A percentile compares a stretch with the other conserved stretches of the same genome.
Evolutionary conservation across 495 filamentous ascomycete species (phyloP).

Genomic region (Aspergillus panamensis): DNA sequence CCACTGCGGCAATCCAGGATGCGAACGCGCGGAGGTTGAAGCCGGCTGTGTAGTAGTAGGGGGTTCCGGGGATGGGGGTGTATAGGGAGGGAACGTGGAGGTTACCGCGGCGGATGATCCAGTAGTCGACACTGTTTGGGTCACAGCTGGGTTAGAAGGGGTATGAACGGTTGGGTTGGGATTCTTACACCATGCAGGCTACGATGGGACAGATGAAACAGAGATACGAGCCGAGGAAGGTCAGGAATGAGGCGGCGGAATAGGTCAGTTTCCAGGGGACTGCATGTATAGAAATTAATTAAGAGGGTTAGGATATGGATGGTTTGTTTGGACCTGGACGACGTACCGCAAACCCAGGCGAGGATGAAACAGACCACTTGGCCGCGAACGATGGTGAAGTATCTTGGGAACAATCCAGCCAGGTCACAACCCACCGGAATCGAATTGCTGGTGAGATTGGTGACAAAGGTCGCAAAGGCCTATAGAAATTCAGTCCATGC

Average conservation of each 20-base stretch:
- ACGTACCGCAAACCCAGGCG: slow-evolving; percentile 6
- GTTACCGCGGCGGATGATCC: slow-evolving; percentile 2
- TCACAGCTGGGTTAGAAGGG: background rate
- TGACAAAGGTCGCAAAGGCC: slow-evolving; percentile 7
- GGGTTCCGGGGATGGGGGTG: background rate
- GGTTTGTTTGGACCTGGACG: background rate
- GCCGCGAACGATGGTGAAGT: slow-evolving; percentile 7
- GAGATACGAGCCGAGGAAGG: slow-evolving; percentile 7
- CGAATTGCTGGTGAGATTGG: slow-evolving; percentile 5
- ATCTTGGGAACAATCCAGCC: background rate
- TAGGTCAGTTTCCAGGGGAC: slow-evolving; percentile 12
- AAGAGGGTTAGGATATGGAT: background rate
- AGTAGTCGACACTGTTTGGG: slow-evolving; percentile 7
- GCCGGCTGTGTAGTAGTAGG: slow-evolving; percentile 1
- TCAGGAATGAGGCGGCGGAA: slow-evolving; percentile 6
- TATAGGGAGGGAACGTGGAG: slow-evolving; percentile 5
- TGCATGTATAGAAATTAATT: background rate
- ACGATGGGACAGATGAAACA: slow-evolving; percentile 1
- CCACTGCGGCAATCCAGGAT: background rate
- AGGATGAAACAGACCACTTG: slow-evolving; percentile 6
- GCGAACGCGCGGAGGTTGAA: slow-evolving; percentile 3
- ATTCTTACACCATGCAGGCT: slow-evolving; percentile 5
- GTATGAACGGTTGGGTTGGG: too few relatives aligned
- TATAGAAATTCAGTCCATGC: background rate
- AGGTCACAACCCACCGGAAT: slow-evolving; percentile 5